Evolutionary conservation across 148 eudicot species (phyloP).

Genomic region (Bassia scoparia): DNA sequence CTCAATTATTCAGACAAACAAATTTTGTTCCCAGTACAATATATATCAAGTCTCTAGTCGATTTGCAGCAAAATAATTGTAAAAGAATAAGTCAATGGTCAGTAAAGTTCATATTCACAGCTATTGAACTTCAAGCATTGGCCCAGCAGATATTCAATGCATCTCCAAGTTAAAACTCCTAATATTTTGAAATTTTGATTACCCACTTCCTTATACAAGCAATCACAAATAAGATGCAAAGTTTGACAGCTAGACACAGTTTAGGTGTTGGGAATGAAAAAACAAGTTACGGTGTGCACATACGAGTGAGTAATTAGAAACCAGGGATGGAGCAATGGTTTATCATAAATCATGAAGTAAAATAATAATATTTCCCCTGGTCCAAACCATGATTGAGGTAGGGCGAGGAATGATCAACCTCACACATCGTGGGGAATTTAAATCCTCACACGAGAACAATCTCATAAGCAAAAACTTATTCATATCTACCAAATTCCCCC

Average conservation of each 20-base stretch:
- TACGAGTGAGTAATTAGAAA: not conserved
- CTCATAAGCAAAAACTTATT: no score
- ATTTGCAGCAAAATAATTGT: no score
- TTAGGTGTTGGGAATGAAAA: not conserved
- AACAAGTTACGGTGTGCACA: not conserved
- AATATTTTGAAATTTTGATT: not conserved
- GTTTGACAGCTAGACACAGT: not conserved
- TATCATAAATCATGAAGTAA: no score
- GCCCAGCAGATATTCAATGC: not conserved
- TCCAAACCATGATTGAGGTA: not conserved
- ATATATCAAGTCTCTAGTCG: not conserved
- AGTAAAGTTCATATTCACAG: not conserved
- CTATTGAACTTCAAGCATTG: not conserved
- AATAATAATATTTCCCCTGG: not conserved
- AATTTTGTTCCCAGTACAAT: not conserved
- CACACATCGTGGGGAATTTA: no score
- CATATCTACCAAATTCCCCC: no score
- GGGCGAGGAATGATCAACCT: no score
- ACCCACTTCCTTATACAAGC: not conserved
- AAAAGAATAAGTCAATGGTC: not conserved
- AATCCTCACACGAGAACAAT: no score
- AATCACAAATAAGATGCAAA: not conserved
- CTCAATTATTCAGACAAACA: not conserved
- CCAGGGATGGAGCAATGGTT: not conserved
- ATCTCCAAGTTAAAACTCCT: not conserved